These are phyloP conservation scores for Pisolithus sp. DNA, from an alignment of 768 basidiomycete genomes.

Conservation along the genomic window DNA sequence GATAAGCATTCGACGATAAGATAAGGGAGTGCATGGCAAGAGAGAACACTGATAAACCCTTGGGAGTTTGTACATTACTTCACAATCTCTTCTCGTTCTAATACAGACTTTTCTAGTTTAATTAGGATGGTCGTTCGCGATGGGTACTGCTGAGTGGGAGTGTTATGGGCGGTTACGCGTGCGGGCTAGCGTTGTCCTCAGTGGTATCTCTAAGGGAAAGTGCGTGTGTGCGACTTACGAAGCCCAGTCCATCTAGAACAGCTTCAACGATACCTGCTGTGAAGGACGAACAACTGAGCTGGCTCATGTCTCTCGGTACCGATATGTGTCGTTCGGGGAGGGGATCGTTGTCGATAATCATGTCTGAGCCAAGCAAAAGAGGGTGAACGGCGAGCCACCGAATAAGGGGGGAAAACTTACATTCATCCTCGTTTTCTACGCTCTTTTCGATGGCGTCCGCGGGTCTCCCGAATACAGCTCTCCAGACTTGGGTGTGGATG, in stretches of 20 bases:
- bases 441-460: constrained; percentile 96
- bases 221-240: constrained; percentile 51
- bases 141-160: constrained; percentile 74
- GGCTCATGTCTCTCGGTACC: constrained; percentile 89
- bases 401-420: constrained; percentile 34
- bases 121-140: constrained; percentile 93
- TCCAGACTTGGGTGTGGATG: constrained; percentile 94
- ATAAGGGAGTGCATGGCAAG: background rate
- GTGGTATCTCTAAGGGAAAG: constrained; percentile 3
- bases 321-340: constrained; percentile 87
- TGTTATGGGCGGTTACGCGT: constrained; percentile 92
- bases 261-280: constrained; percentile 98
- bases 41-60: no score
- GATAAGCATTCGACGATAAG: background rate
- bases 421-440: constrained; percentile 95
- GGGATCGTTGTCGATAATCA: constrained; percentile 98
- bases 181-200: constrained; percentile 60
- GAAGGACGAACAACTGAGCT: constrained; percentile 94
- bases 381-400: background rate
- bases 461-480: constrained; percentile 85
- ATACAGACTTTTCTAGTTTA: constrained; percentile 87
- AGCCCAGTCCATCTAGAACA: constrained; percentile 87
- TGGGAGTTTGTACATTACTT: constrained; percentile 44
- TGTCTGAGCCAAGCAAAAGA: constrained; percentile 53
- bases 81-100: constrained; percentile 90